Evolutionary conservation across 164 flowering plant genomes (phyloP), one percentile per base, ranked within the genome.

Genomic region (Tinospora cordifolia): DNA sequence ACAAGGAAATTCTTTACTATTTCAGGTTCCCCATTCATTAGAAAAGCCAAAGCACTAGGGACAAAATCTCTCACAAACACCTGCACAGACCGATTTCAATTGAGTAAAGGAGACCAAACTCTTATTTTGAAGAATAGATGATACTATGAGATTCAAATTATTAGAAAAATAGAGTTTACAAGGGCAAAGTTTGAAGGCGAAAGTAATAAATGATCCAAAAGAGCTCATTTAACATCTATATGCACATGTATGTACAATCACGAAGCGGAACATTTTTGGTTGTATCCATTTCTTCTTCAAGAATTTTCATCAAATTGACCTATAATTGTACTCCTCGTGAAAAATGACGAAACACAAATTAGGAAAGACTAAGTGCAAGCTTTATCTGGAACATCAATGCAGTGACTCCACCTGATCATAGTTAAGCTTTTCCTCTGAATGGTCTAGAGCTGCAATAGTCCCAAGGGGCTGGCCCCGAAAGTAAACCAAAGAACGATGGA

Each of bases 61-160:
- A 91, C 85, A 82, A 90, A 91, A 70, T 91, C 93, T 74, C 95
- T 82, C 40, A 91, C 90, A 84, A 91, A 91, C 70, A 91, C 97
- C 95, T 91, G 51, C 39, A 9, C 25, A 44, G 71, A 46, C 25
- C 9, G 63, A 74, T 17, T 8, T 49, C 66, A 38, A 36, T 72
- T 25, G 65, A 36, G 19, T 8, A 47, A 71, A 11, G 17, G 21
- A 60, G 17, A 22, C 8, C 14, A 30, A 63, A 51, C 22, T 15
- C 12, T 49, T 30, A 62, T 1, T 13, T 17, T 57, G 36, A 60
- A 15, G 4, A 38, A 24, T 12, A 27, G 6, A 58, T 11, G 36
- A 65, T 0, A n/a, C 17, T 15, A 34, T 15, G 40, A 19, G 17
- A 34, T 5, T 30, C 10, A 6, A n/a, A 44, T 44, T 0, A 44